phyloP scores from a whole-genome alignment of 495 filamentous ascomycete species.

The Podospora didyma region DNA sequence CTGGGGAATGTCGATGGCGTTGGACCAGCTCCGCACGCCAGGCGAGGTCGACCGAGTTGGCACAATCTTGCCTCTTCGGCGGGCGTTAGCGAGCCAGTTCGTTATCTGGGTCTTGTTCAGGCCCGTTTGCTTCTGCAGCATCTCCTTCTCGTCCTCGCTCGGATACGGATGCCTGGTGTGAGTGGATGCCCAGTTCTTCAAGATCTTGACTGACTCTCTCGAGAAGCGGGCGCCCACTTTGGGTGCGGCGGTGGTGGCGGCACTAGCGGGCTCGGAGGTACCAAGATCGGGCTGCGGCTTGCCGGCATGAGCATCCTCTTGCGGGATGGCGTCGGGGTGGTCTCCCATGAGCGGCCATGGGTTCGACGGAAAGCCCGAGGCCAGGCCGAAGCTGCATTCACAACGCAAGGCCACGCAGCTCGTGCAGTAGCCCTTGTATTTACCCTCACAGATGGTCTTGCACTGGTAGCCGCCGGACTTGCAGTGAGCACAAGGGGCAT shows the following conservation, averaged over 20 bases:
- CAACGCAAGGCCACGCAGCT: conserved; percentile 73
- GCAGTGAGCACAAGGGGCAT: conserved; percentile 67
- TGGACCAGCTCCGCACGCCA: conserved; percentile 48
- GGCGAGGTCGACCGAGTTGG: conserved; percentile 55
- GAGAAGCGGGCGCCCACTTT: conserved; percentile 64
- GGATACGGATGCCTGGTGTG: conserved; percentile 78
- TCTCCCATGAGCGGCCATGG: conserved; percentile 44
- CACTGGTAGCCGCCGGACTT: conserved; percentile 64
- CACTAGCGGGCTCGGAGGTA: conserved; percentile 18
- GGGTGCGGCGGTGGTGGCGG: conserved; percentile 29
- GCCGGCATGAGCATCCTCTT: conserved; percentile 46
- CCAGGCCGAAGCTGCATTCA: conserved; percentile 61
- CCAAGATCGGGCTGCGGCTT: conserved; percentile 20
- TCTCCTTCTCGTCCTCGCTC: conserved; percentile 73
- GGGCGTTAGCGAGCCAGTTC: conserved; percentile 85
- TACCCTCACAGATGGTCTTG: conserved; percentile 66
- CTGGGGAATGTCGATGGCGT: conserved; percentile 64
- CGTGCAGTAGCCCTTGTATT: conserved; percentile 65
- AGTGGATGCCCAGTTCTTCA: conserved; percentile 74
- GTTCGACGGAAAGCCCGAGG: conserved; percentile 34
- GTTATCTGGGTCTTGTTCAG: conserved; percentile 72
- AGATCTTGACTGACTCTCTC: conserved; percentile 63
- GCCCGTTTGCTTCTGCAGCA: conserved; percentile 66
- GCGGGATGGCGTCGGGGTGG: conserved; percentile 38
- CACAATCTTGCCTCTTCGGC: conserved; percentile 67